Base-by-base conservation (phyloP, 1,139 yeast species). In the Zygoascus sp. region DNA sequence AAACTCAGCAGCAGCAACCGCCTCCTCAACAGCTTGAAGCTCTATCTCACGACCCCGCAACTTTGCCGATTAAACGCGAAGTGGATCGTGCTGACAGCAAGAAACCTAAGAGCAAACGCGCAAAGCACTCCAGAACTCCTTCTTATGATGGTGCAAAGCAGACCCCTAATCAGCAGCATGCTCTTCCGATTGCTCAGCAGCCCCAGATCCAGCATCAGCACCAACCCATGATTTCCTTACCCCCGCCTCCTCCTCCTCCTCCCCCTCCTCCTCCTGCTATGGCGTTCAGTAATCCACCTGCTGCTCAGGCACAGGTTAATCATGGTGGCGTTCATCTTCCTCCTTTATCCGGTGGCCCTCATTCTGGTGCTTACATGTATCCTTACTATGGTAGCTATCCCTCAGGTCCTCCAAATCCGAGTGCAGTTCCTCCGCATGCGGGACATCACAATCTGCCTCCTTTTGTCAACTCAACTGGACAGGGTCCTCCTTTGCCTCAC, bases 161-260 rank as follows among this genome's bases (percentile, higher is more conserved):
- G 34, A 38, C 30, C 19, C 43, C 28, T 22, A 23, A 35, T 11
- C 45, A 45, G 19, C 50, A 45, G n/a, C 47, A 37, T 10, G 11
- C 46, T 38, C n/a, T 45, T 15, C 28, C 51, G 38, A 20, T 49
- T 35, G 38, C 47, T 37, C 16, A 42, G 20, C 45, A 46, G 23
- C 45, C 27, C 17, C 50, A 43, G 27, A 20, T n/a, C 8, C 42
- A 30, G 17, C 47, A 38, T 17, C 43, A 38, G 23, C 39, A 38
- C 10, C 32, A 25, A 21, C 40, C 34, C 7, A 11, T n/a, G 15
- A n/a, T 40, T 17, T 45, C 40, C n/a, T 36, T 25, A 22, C 42
- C 37, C 17, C 44, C 20, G 5, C 45, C 40, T 5, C 50, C 53
- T 16, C 53, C 53, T 21, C 53, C 48, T 11, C 53, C 44, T 27